phyloP scores from a whole-genome alignment of 331 rosid genomes.

The Pyrus hybrid region DNA sequence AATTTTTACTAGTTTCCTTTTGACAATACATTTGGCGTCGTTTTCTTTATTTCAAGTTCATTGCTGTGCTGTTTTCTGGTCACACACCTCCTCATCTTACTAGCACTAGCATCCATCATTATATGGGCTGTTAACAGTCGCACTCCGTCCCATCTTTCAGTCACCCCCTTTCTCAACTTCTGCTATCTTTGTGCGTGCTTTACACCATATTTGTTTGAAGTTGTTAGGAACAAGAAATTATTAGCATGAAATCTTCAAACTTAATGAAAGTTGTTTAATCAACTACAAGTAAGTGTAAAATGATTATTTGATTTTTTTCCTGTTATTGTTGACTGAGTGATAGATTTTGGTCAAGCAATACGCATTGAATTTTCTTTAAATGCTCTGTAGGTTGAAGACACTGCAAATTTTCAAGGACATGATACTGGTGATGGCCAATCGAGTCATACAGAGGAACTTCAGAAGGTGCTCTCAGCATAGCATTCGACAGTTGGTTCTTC shows the following conservation, averaged over 20 bases:
- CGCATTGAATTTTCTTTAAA: background rate
- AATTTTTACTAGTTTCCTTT: background rate
- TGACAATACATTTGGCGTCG: background rate
- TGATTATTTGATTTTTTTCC: background rate
- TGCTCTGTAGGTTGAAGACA: conserved; percentile 51
- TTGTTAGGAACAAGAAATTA: background rate
- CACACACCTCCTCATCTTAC: background rate
- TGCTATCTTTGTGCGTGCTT: background rate
- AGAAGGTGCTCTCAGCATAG: conserved; percentile 40
- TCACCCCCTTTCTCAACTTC: background rate
- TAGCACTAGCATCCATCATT: background rate
- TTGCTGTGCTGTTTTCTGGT: background rate
- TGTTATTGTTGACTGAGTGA: background rate
- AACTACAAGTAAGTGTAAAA: background rate
- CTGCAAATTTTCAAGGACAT: conserved; percentile 42
- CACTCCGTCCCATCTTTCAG: background rate
- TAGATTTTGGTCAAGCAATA: background rate
- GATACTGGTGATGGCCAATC: conserved; percentile 47
- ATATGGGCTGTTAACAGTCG: background rate
- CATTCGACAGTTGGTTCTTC: background rate
- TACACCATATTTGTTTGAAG: background rate
- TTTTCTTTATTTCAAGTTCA: background rate
- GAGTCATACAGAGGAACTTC: conserved; percentile 44
- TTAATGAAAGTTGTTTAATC: background rate
- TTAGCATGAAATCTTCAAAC: background rate